Evolutionary conservation across 768 basidiomycete species (phyloP).

Genomic region (Symmetrospora coprosmae): DNA sequence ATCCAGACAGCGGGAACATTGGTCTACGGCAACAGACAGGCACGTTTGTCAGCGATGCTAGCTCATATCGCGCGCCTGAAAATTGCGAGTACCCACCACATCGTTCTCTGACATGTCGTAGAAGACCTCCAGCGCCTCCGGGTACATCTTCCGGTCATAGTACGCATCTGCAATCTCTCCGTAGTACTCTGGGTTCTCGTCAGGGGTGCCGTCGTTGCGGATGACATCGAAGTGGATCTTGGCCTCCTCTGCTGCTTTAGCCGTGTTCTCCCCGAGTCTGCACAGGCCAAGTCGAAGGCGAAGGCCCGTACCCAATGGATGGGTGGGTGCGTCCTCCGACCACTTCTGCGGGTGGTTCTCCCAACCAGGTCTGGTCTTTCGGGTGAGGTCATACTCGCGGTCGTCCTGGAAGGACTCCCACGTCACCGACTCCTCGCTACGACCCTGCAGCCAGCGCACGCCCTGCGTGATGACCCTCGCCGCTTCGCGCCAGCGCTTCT

Average conservation of each 20-base stretch:
- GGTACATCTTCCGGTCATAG: constrained; percentile 59
- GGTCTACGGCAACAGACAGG: constrained; percentile 16
- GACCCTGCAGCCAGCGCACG: constrained; percentile 79
- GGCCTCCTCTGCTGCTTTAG: constrained; percentile 63
- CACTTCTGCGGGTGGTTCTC: constrained; percentile 40
- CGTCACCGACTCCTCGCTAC: constrained; percentile 50
- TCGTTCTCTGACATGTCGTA: constrained; percentile 61
- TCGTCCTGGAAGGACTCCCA: constrained; percentile 80
- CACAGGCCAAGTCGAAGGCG: constrained; percentile 71
- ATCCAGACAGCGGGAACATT: constrained; percentile 36
- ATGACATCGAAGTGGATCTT: constrained; percentile 67
- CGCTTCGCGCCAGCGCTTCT: constrained; percentile 55
- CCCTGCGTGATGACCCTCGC: constrained; percentile 58
- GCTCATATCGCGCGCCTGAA: background rate
- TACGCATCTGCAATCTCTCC: constrained; percentile 74
- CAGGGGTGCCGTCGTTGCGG: constrained; percentile 53
- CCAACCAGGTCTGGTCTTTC: constrained; percentile 37
- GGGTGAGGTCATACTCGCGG: constrained; percentile 55
- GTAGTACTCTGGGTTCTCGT: constrained; percentile 65
- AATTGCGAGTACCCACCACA: constrained; percentile 43
- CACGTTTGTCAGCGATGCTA: background rate
- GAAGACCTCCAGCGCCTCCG: constrained; percentile 65
- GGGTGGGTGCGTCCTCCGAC: constrained; percentile 33
- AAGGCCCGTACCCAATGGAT: constrained; percentile 58
- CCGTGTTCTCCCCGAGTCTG: constrained; percentile 62